Evolutionary conservation across 495 filamentous ascomycete species (phyloP), one percentile per base, ranked within the genome.

Genomic region (Penicillium subrubescens): DNA sequence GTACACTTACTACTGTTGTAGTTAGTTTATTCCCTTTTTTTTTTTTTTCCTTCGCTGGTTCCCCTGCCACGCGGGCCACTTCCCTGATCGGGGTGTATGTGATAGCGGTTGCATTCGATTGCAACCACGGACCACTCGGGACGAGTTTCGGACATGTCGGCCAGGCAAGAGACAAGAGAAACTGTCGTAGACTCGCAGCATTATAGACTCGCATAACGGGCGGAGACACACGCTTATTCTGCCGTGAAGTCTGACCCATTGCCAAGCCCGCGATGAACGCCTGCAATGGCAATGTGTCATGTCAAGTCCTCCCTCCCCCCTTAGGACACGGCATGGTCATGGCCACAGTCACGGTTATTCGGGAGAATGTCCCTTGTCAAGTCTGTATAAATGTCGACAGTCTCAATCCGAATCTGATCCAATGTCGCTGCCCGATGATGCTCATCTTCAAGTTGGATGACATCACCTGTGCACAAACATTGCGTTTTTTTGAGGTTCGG

Each of bases 71-170:
- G 17, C 57, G 57, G 57, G 21, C 41, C 35, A 33, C 39, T 23
- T 48, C 57, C 43, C 43, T 31, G 48, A 61, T 53, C 33, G 46
- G 44, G 46, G 46, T 34, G 48, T 59, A 31, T 50, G 39, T 50
- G 41, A 57, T 52, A 44, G 44, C 55, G 34, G 62, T 59, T 60
- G 62, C 62, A 65, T 65, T 48, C 5, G 12, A 56, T 41, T 55
- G 57, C 52, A 60, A 59, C 56, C 56, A 57, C 61, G 61, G 61
- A 33, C 46, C 62, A 59, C 48, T 43, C 43, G 31, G 55, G 56
- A 54, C n/a, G 33, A 31, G 41, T 64, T 54, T 64, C 62, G 62
- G 62, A 33, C 59, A 8, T 10, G 33, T 61, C 59, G 59, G 48
- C 5, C 48, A 51, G 23, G 17, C 46, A 27, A 27, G 25, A 27